A percentile compares a stretch with the other conserved stretches of the same genome.
phyloP scores from a whole-genome alignment of 2,329 filamentous ascomycete genomes.

The Trichoderma atrobrunneum region DNA sequence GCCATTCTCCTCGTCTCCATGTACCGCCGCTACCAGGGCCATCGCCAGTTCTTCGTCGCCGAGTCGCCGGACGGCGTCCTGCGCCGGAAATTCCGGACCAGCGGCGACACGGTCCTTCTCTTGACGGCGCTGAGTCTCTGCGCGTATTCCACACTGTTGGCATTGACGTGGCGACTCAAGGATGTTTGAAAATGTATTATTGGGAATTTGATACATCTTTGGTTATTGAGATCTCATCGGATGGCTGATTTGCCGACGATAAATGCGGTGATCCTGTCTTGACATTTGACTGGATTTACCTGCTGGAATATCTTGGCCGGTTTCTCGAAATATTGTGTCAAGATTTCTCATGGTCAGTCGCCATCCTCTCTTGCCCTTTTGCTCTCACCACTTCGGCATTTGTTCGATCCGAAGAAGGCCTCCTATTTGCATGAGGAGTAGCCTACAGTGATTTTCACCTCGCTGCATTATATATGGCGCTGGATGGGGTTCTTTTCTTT shows the following conservation, averaged over 20 bases:
- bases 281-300: background rate
- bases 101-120: slow-evolving; percentile 59
- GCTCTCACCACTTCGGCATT: background rate
- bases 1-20: slow-evolving; percentile 79
- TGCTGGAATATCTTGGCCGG: background rate
- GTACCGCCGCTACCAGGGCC: slow-evolving; percentile 86
- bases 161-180: slow-evolving; percentile 50
- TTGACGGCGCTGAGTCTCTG: slow-evolving; percentile 55
- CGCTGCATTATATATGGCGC: background rate
- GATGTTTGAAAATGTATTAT: slow-evolving; percentile 23
- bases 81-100: slow-evolving; percentile 59
- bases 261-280: background rate
- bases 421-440: background rate
- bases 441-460: background rate
- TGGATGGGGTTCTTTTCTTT: background rate
- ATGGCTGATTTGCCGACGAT: background rate
- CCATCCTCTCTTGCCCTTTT: background rate
- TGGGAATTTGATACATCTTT: background rate
- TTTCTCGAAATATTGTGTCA: background rate
- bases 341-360: background rate
- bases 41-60: slow-evolving; percentile 81
- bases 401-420: background rate
- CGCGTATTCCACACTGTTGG: slow-evolving; percentile 56
- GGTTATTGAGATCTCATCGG: background rate
- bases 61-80: slow-evolving; percentile 33